Evolutionary conservation across 2,329 filamentous ascomycete genomes (phyloP).

Genomic region (Waltergamsia citrina): DNA sequence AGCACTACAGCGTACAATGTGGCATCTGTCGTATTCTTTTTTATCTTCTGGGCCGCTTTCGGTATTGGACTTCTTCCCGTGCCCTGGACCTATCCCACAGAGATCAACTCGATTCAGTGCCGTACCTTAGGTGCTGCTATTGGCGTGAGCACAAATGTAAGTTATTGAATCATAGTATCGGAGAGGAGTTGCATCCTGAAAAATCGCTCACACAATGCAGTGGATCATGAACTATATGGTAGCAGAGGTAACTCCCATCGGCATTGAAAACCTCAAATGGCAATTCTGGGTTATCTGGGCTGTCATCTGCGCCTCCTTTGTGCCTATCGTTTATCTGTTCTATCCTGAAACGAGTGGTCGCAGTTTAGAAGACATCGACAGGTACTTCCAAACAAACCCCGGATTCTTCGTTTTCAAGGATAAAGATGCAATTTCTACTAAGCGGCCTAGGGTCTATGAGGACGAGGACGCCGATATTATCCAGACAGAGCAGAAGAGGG

Average conservation of each 20-base stretch:
- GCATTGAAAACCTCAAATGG: constrained; percentile 34
- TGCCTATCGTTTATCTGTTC: constrained; percentile 37
- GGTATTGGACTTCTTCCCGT: constrained; percentile 9
- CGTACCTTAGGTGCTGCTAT: constrained; percentile 25
- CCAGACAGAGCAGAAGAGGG: too few species aligned
- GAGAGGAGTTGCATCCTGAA: not conserved
- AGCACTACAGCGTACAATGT: not conserved
- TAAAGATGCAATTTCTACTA: constrained; percentile 32
- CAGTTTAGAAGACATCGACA: constrained; percentile 19
- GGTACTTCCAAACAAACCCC: constrained; percentile 23
- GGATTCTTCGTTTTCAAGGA: constrained; percentile 35
- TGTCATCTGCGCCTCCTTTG: constrained; percentile 33
- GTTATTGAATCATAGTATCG: too few species aligned
- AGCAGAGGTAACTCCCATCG: constrained; percentile 24
- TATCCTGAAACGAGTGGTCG: constrained; percentile 33
- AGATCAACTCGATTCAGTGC: constrained; percentile 30
- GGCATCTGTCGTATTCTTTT: not conserved
- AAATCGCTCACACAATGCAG: not conserved
- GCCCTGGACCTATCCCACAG: constrained; percentile 30
- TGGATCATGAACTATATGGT: constrained; percentile 16
- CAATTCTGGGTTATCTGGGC: constrained; percentile 43
- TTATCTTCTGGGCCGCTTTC: not conserved
- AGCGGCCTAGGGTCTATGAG: constrained; percentile 21
- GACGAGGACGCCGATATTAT: not conserved
- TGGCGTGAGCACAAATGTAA: constrained; percentile 21